Percentiles rank a stretch among this genome's conserved stretches.
These are phyloP conservation scores for Termitomyces sp. DNA, from an alignment of 768 basidiomycete genomes.

Conservation along the genomic window DNA sequence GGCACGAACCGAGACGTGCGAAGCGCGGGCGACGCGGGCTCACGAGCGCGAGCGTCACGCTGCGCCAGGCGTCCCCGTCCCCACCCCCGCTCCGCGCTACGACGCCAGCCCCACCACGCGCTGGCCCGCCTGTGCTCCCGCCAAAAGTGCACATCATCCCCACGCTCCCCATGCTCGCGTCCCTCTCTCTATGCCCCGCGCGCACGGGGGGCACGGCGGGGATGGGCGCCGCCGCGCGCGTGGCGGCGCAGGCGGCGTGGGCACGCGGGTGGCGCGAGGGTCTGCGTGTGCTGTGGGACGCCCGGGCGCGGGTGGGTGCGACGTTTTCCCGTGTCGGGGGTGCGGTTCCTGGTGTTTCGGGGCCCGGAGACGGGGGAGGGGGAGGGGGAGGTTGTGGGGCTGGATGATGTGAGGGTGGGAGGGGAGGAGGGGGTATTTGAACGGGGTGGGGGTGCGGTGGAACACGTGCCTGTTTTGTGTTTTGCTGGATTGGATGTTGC, in stretches of 20 bases:
- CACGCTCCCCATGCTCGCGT: slow-evolving; percentile 38
- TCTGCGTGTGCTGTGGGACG: slow-evolving; percentile 43
- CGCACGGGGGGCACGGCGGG: slow-evolving; percentile 25
- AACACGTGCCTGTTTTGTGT: slow-evolving; percentile 17
- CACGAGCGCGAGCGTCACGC: slow-evolving; percentile 60
- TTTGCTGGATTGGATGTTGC: slow-evolving; percentile 8
- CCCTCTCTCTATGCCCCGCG: slow-evolving; percentile 32
- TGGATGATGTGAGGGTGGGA: slow-evolving; percentile 26
- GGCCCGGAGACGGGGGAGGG: neutral
- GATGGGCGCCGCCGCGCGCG: neutral
- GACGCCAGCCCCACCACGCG: no score
- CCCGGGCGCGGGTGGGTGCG: slow-evolving; percentile 36
- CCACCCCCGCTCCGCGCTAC: no score
- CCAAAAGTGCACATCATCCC: slow-evolving; percentile 54
- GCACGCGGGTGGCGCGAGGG: slow-evolving; percentile 60
- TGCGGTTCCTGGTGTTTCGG: slow-evolving; percentile 10
- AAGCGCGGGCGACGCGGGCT: slow-evolving; percentile 52
- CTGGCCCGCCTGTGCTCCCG: no score
- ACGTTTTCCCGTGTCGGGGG: slow-evolving; percentile 24
- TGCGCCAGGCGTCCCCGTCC: slow-evolving; percentile 25
- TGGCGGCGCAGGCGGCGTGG: slow-evolving; percentile 42
- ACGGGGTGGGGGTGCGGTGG: slow-evolving; percentile 10
- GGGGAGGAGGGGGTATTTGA: slow-evolving; percentile 26
- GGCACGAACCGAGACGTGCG: slow-evolving; percentile 14
- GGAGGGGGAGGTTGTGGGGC: slow-evolving; percentile 26